A percentile compares a stretch with the other conserved stretches of the same genome.
Conservation (phyloP, 495 filamentous ascomycete genomes). For the Talaromyces ruber region DNA sequence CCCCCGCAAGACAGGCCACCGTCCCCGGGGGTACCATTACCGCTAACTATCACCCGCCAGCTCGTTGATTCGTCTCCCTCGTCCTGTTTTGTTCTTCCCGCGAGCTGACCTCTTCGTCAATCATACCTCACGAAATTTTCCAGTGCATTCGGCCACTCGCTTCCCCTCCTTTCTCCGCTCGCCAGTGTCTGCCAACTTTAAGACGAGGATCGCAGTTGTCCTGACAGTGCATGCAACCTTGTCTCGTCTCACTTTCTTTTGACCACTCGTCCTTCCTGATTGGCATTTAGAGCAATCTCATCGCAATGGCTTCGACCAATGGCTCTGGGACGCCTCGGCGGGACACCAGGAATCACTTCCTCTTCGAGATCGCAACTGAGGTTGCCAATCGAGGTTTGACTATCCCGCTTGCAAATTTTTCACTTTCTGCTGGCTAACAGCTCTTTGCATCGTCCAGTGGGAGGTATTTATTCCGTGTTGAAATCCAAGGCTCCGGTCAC, state of each 20-base stretch:
- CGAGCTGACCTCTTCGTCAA: neutral
- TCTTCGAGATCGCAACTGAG: slow-evolving; percentile 95
- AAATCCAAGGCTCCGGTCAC: slow-evolving; percentile 98
- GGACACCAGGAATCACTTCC: slow-evolving; percentile 70
- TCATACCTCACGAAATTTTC: neutral
- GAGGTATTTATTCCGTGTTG: slow-evolving; percentile 97
- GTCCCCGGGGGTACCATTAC: neutral
- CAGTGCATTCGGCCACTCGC: neutral
- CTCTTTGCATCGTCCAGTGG: slow-evolving; percentile 46
- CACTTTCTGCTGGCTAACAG: neutral
- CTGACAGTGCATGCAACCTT: neutral
- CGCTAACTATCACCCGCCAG: neutral
- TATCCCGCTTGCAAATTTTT: neutral
- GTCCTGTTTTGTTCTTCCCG: neutral
- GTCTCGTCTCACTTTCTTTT: neutral
- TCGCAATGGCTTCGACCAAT: slow-evolving; percentile 9
- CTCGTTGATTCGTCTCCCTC: neutral
- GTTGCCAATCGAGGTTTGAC: slow-evolving; percentile 84
- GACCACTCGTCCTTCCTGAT: neutral
- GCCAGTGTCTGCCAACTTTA: neutral
- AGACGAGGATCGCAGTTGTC: neutral
- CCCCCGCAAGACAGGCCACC: neutral
- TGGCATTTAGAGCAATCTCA: neutral
- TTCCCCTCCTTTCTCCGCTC: neutral
- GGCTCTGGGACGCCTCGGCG: slow-evolving; percentile 37